Conservation (phyloP, 2,329 filamentous ascomycete genomes). For the Pseudonectria buxi region DNA sequence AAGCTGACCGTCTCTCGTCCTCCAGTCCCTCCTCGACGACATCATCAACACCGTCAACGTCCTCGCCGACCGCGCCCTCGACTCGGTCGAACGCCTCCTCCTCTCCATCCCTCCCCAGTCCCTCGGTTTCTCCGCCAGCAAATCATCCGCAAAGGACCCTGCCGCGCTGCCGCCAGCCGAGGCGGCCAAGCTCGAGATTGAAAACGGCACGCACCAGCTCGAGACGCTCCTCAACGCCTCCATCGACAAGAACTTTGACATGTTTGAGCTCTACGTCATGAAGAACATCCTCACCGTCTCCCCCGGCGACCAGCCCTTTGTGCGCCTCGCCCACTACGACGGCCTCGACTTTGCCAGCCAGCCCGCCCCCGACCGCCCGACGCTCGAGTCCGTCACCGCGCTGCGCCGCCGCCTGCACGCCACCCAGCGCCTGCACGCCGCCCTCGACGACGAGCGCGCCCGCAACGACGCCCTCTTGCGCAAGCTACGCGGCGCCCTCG, state of each 20-base stretch:
- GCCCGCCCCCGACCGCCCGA: conserved; percentile 35
- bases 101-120: conserved; percentile 64
- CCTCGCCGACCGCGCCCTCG: conserved; percentile 81
- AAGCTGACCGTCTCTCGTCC: conserved; percentile 2
- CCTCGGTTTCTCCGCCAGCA: conserved; percentile 67
- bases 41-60: conserved; percentile 97
- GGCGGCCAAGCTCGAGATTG: conserved; percentile 60
- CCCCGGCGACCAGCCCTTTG: conserved; percentile 67
- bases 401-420: conserved; percentile 70
- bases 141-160: conserved; percentile 29
- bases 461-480: conserved; percentile 66
- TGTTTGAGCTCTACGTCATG: conserved; percentile 84
- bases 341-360: conserved; percentile 43
- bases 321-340: conserved; percentile 80
- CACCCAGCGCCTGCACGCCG: conserved; percentile 66
- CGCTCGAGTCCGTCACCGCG: conserved; percentile 61
- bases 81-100: conserved; percentile 79
- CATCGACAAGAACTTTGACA: conserved; percentile 80
- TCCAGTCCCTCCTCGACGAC: conserved; percentile 86
- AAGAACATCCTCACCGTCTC: conserved; percentile 70
- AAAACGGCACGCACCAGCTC: conserved; percentile 78
- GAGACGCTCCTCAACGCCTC: conserved; percentile 75
- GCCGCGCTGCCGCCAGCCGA: conserved; percentile 34
- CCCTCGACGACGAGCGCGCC: conserved; percentile 61
- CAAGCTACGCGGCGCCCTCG: conserved; percentile 48